Evolutionary conservation across 2,329 filamentous ascomycete genomes (phyloP), one percentile per base, ranked within the genome.

Genomic region (Fusarium anguioides): DNA sequence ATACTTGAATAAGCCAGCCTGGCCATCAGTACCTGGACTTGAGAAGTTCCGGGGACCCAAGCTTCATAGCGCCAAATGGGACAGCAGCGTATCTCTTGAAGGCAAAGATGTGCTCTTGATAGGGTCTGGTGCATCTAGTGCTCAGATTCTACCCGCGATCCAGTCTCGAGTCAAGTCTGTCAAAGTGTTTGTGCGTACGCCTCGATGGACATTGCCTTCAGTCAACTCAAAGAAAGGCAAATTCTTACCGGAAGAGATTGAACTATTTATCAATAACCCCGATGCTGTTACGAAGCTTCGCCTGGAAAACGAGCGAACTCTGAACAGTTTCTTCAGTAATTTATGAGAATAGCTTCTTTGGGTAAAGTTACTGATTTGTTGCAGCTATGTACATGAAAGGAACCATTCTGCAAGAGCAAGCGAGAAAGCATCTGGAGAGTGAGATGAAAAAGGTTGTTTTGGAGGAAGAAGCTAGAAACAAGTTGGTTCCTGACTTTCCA

Each of bases 331-430:
- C 26, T 60, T 54, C 24, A 62, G 59, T 62, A 27, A 48, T 47
- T 29, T 3, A 9, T 9, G 5, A 17, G 6, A 4, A 6, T 8
- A 4, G 3, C 12, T 10, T 17, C 4, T 5, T 2, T 5, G 6
- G 29, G 9, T 10, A 18, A 10, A 6, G 5, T n/a, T n/a, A 12
- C 10, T 59, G 11, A 60, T 5, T 1, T 2, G 2, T 6, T 8
- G 17, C 8, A 61, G 58, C 58, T 12, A 61, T 62, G 59, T 62
- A 62, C 6, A 60, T 62, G 41, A 60, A 60, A 15, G 59, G 36
- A 9, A 62, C 59, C 0, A 3, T 60, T 2, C 24, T 62, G 3
- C 59, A 62, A 11, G 11, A 46, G 6, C 55, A 62, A n/a, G 55
- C 59, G 18, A n/a, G 55, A 1, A 10, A 53, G 5, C 47, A 62